Evolutionary conservation across 192 early-diverging fungal genomes (phyloP).

Genomic region (Allomyces arbusculus): DNA sequence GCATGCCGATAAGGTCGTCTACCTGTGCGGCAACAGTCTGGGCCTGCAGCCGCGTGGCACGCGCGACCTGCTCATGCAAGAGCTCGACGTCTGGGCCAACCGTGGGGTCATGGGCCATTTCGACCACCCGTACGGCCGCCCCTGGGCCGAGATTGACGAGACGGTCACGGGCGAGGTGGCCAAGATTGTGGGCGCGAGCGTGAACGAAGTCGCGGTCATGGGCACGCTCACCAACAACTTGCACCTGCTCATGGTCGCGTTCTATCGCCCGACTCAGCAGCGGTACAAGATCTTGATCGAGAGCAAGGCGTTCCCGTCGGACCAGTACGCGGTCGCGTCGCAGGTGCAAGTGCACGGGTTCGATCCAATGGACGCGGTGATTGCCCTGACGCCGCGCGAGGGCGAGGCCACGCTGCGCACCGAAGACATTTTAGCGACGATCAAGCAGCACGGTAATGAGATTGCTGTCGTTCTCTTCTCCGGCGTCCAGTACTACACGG

Average conservation of each 20-base stretch:
- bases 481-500: constrained; percentile 91
- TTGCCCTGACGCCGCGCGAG: constrained; percentile 47
- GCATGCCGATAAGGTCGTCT: constrained; percentile 14
- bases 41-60: constrained; percentile 62
- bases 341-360: constrained; percentile 69
- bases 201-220: constrained; percentile 72
- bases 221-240: constrained; percentile 80
- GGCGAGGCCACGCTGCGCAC: constrained; percentile 52
- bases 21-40: constrained; percentile 89
- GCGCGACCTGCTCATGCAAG: constrained; percentile 49
- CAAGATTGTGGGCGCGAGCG: constrained; percentile 45
- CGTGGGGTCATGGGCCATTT: constrained; percentile 74
- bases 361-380: constrained; percentile 44
- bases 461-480: constrained; percentile 76
- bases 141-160: constrained; percentile 74
- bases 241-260: constrained; percentile 74
- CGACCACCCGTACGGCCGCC: constrained; percentile 54
- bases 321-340: constrained; percentile 78
- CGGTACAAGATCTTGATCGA: constrained; percentile 81
- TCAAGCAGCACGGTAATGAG: constrained; percentile 45
- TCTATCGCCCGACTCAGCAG: constrained; percentile 61
- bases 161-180: constrained; percentile 49
- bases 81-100: constrained; percentile 73
- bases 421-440: constrained; percentile 57
- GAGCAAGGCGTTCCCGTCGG: constrained; percentile 80